Conservation (phyloP, 2,329 filamentous ascomycete genomes). For the Apiospora phragmitis region DNA sequence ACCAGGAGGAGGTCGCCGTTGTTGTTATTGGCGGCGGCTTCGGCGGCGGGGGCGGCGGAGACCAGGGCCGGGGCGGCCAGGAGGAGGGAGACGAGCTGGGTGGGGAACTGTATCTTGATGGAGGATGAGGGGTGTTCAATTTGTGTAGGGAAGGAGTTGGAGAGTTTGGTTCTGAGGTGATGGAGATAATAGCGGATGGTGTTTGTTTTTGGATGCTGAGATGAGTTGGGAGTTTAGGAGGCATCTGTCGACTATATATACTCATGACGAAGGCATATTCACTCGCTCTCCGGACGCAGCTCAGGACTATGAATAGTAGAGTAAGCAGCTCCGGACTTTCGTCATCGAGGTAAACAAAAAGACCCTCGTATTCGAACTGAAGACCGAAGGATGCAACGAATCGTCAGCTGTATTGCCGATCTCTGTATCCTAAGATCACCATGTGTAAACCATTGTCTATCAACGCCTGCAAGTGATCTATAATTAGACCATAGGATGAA, state of each 20-base stretch:
- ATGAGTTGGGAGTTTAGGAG: not conserved
- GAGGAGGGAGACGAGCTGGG: slow-evolving; percentile 4
- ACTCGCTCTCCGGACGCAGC: not conserved
- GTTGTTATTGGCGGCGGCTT: not conserved
- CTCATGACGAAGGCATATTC: not conserved
- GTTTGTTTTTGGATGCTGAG: not conserved
- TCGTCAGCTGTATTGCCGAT: not conserved
- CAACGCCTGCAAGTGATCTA: not conserved
- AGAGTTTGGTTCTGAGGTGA: not conserved
- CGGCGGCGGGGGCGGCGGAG: not conserved
- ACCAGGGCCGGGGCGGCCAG: not conserved
- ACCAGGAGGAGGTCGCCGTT: not conserved
- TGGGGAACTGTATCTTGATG: not conserved
- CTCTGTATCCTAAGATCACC: not conserved
- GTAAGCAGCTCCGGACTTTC: not conserved
- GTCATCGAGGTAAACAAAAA: not conserved
- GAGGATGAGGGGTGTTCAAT: not conserved
- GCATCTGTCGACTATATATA: not conserved
- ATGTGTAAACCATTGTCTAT: not conserved
- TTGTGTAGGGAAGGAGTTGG: not conserved
- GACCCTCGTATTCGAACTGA: not conserved
- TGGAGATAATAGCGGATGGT: not conserved
- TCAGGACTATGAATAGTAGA: not conserved
- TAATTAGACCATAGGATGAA: not conserved
- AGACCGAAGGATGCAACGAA: not conserved